phyloP scores from a whole-genome alignment of 495 filamentous ascomycete species.

The Amniculicola lignicola region DNA sequence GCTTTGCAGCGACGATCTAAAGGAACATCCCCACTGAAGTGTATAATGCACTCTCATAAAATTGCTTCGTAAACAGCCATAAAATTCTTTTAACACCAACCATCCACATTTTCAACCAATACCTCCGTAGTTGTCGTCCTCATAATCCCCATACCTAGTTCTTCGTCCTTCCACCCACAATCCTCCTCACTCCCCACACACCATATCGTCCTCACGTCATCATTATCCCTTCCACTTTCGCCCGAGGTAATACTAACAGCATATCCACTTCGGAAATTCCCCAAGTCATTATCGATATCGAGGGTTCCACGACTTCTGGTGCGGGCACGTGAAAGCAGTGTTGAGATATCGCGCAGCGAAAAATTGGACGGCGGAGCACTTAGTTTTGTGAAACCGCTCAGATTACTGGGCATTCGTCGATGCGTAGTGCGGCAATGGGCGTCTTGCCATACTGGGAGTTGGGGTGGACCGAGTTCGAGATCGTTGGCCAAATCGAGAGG shows the following conservation, averaged over 20 bases:
- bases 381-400: background rate
- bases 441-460: background rate
- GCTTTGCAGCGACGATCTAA: too few relatives aligned
- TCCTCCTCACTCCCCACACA: background rate
- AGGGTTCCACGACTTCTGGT: background rate
- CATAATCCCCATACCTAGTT: background rate
- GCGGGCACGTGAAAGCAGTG: background rate
- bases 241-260: constrained; percentile 2
- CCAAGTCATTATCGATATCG: background rate
- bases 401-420: background rate
- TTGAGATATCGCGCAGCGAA: background rate
- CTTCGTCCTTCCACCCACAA: background rate
- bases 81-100: too few relatives aligned
- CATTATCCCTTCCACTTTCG: background rate
- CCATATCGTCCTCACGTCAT: background rate
- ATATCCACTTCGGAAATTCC: background rate
- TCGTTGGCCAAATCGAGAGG: too few relatives aligned
- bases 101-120: too few relatives aligned
- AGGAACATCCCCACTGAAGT: too few relatives aligned
- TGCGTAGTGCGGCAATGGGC: background rate
- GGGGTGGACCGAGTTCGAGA: background rate
- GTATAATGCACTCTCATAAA: too few relatives aligned
- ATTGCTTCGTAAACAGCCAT: too few relatives aligned
- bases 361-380: background rate
- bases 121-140: constrained; percentile 2